These are phyloP conservation scores for Pichia phayaonensis DNA, from an alignment of 805 yeast species.

Conservation along the genomic window DNA sequence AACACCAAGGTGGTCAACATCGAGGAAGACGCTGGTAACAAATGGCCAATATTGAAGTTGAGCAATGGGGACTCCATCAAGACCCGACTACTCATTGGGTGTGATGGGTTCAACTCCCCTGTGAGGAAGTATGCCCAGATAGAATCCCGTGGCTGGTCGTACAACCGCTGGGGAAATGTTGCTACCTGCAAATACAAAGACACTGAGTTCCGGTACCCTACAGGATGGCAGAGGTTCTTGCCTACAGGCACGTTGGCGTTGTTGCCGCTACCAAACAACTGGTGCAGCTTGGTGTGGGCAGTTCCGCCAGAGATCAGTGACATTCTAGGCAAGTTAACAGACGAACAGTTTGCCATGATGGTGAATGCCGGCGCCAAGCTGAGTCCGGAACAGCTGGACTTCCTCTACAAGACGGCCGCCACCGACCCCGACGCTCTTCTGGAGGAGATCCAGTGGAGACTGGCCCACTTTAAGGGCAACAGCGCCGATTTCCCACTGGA, in stretches of 20 bases:
- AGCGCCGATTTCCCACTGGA: slow-evolving; percentile 63
- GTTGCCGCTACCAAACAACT: slow-evolving; percentile 77
- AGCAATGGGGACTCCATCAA: slow-evolving; percentile 55
- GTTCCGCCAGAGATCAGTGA: slow-evolving; percentile 69
- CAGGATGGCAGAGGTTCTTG: slow-evolving; percentile 92
- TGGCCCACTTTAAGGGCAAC: slow-evolving; percentile 31
- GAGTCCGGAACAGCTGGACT: slow-evolving; percentile 67
- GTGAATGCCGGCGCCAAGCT: slow-evolving; percentile 85
- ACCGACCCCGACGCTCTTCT: slow-evolving; percentile 39
- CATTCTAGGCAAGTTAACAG: slow-evolving; percentile 49
- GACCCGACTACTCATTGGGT: slow-evolving; percentile 81
- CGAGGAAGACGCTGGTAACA: slow-evolving; percentile 29
- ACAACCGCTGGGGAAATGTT: slow-evolving; percentile 85
- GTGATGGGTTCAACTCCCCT: slow-evolving; percentile 94
- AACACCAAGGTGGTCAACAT: slow-evolving; percentile 62
- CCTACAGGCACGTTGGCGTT: slow-evolving; percentile 91
- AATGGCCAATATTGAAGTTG: slow-evolving; percentile 74
- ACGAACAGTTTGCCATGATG: slow-evolving; percentile 56
- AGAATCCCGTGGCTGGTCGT: slow-evolving; percentile 87
- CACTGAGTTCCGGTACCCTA: slow-evolving; percentile 52
- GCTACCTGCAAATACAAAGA: slow-evolving; percentile 73
- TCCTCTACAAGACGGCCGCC: slow-evolving; percentile 44
- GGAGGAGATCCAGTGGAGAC: slow-evolving; percentile 71
- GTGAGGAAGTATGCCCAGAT: slow-evolving; percentile 77
- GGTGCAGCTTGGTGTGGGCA: slow-evolving; percentile 93